phyloP scores from a whole-genome alignment of 2,329 filamentous ascomycete genomes.

The Claviceps arundinis region DNA sequence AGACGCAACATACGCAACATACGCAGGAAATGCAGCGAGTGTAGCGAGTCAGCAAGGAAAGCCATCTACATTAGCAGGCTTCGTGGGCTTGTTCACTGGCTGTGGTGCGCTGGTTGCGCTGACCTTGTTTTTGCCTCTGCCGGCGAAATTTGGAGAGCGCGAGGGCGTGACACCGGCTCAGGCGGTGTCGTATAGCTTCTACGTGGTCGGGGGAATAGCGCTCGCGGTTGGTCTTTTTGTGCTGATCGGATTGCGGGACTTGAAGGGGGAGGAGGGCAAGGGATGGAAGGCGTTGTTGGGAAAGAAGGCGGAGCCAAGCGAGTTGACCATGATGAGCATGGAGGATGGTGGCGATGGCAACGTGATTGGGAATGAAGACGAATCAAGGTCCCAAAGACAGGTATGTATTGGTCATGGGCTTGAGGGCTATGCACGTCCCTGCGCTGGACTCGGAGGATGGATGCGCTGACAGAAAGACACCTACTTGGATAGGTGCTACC shows the following conservation, averaged over 20 bases:
- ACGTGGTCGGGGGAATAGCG: constrained; percentile 65
- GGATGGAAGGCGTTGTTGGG: constrained; percentile 49
- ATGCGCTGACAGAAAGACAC: constrained; percentile 8
- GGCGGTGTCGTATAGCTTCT: constrained; percentile 75
- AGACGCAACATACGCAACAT: too few species aligned
- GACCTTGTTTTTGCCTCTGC: constrained; percentile 70
- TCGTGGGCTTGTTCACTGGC: constrained; percentile 86
- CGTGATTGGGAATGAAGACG: neutral
- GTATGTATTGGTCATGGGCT: constrained; percentile 12
- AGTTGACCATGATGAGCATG: constrained; percentile 8
- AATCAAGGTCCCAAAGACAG: constrained; percentile 10
- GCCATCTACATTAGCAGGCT: constrained; percentile 58
- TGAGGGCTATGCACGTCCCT: neutral
- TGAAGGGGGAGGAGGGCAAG: constrained; percentile 66
- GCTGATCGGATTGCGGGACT: constrained; percentile 58
- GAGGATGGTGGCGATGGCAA: constrained; percentile 1
- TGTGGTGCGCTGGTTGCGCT: constrained; percentile 82
- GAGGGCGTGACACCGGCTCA: constrained; percentile 58
- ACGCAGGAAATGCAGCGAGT: too few species aligned
- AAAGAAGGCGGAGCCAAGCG: constrained; percentile 16
- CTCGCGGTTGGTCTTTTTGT: constrained; percentile 62
- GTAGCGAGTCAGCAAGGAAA: constrained; percentile 23
- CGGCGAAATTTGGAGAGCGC: constrained; percentile 60
- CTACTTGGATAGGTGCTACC: constrained; percentile 27
- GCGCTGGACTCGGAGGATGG: neutral